Percentiles rank a stretch among this genome's conserved stretches.
phyloP scores from a whole-genome alignment of 75 land plant genomes.

The Pinus albicaulis region DNA sequence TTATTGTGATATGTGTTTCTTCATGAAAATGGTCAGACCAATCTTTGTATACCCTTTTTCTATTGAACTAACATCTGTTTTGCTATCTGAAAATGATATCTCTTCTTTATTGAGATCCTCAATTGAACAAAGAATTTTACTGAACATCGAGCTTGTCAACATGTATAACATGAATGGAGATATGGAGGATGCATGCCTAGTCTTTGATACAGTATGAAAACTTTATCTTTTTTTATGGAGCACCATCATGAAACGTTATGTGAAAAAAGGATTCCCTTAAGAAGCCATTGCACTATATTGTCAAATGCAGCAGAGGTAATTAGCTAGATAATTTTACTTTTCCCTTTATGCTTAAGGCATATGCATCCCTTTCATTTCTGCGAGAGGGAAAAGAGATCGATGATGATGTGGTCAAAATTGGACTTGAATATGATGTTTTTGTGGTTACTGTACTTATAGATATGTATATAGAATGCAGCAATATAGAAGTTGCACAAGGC shows the following conservation, averaged over 20 bases:
- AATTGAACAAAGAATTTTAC: neutral
- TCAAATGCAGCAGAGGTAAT: conserved; percentile 14
- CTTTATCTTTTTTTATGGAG: conserved; percentile 28
- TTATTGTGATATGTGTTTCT: too few relatives aligned
- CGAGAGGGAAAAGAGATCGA: too few relatives aligned
- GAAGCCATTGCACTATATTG: conserved; percentile 19
- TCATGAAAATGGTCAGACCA: too few relatives aligned
- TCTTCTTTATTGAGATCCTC: too few relatives aligned
- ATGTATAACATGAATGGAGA: conserved; percentile 10
- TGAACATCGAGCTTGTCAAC: neutral
- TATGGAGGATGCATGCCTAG: too few relatives aligned
- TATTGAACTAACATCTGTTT: too few relatives aligned
- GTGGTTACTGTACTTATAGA: conserved; percentile 17
- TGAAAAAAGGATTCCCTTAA: conserved; percentile 11
- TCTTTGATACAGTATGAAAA: too few relatives aligned
- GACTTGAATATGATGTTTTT: conserved; percentile 11
- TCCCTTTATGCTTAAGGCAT: conserved; percentile 29
- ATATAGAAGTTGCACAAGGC: neutral
- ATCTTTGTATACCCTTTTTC: too few relatives aligned
- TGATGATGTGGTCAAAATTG: neutral
- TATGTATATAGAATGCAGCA: conserved; percentile 23
- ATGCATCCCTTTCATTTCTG: too few relatives aligned
- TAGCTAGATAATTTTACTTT: conserved; percentile 22
- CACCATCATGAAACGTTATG: conserved; percentile 35
- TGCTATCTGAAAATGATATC: too few relatives aligned